These are phyloP conservation scores for Phyllosticta ampelicida DNA, from an alignment of 2,329 filamentous ascomycete genomes.

Conservation along the genomic window DNA sequence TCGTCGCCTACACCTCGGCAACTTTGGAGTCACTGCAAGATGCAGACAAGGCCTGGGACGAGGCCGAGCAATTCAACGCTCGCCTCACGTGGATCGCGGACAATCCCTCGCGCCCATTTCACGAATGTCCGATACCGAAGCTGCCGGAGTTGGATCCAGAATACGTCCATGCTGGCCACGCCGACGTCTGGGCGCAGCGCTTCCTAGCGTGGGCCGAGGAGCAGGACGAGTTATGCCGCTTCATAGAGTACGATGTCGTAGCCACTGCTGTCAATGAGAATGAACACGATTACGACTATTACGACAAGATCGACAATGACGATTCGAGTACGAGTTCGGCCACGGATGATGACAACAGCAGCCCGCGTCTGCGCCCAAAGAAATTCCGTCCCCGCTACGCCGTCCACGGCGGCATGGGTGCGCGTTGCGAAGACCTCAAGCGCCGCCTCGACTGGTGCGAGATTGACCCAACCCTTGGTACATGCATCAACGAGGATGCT, in stretches of 20 bases:
- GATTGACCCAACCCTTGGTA: neutral
- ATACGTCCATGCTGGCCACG: conserved; percentile 1
- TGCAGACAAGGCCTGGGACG: neutral
- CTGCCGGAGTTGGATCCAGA: neutral
- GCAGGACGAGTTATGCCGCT: conserved; percentile 3
- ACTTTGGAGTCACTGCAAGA: neutral
- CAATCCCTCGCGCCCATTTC: neutral
- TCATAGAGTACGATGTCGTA: neutral
- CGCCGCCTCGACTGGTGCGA: neutral
- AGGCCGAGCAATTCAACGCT: neutral
- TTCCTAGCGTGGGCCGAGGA: conserved; percentile 8
- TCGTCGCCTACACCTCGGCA: neutral
- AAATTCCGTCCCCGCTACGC: neutral
- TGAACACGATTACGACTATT: neutral
- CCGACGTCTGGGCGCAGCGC: conserved; percentile 1
- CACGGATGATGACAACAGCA: neutral
- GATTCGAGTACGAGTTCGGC: neutral
- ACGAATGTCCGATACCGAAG: neutral
- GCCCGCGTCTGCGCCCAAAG: neutral
- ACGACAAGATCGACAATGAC: neutral
- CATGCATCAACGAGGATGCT: neutral
- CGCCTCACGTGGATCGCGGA: neutral
- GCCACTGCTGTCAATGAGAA: neutral
- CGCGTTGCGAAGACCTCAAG: neutral
- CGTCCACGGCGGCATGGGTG: neutral